These are phyloP conservation scores for Alternaria angustiovoidea DNA, from an alignment of 2,329 filamentous ascomycete genomes.

Conservation along the genomic window DNA sequence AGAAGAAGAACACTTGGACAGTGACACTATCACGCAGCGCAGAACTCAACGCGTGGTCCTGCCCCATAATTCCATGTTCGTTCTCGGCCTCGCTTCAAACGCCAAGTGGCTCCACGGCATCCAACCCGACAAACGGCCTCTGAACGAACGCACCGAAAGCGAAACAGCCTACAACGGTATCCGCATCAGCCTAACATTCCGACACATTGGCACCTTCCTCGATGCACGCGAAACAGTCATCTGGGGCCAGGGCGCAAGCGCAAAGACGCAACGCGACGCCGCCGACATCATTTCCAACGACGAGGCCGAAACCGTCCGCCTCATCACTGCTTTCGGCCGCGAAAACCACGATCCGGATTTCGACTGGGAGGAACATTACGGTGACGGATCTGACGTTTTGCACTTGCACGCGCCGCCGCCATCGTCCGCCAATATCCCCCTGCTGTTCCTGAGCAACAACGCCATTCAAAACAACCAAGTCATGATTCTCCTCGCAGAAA, in stretches of 20 bases:
- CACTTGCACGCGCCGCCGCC: constrained; percentile 56
- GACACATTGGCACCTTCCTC: constrained; percentile 86
- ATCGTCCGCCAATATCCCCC: constrained; percentile 42
- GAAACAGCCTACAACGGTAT: constrained; percentile 78
- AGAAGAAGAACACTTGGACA: constrained; percentile 27
- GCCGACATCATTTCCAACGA: constrained; percentile 73
- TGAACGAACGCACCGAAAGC: constrained; percentile 69
- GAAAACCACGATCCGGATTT: constrained; percentile 80
- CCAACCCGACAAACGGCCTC: constrained; percentile 79
- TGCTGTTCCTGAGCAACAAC: constrained; percentile 50
- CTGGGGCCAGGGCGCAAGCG: constrained; percentile 89
- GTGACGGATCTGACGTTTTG: constrained; percentile 82
- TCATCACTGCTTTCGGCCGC: constrained; percentile 81
- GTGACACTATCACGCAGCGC: constrained; percentile 47
- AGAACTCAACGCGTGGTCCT: constrained; percentile 73
- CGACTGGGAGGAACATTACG: constrained; percentile 79
- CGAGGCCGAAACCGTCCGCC: constrained; percentile 67
- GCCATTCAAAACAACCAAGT: constrained; percentile 43
- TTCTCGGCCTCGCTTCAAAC: constrained; percentile 83
- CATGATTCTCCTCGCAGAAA: constrained; percentile 41
- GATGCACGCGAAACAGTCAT: constrained; percentile 70
- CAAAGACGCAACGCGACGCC: constrained; percentile 70
- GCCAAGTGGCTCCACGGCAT: constrained; percentile 92
- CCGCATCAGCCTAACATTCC: constrained; percentile 91
- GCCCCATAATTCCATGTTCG: constrained; percentile 88